Percentiles rank a stretch among this genome's conserved stretches.
Conservation (phyloP, 2,329 filamentous ascomycete species). For the Xylaria sp. region DNA sequence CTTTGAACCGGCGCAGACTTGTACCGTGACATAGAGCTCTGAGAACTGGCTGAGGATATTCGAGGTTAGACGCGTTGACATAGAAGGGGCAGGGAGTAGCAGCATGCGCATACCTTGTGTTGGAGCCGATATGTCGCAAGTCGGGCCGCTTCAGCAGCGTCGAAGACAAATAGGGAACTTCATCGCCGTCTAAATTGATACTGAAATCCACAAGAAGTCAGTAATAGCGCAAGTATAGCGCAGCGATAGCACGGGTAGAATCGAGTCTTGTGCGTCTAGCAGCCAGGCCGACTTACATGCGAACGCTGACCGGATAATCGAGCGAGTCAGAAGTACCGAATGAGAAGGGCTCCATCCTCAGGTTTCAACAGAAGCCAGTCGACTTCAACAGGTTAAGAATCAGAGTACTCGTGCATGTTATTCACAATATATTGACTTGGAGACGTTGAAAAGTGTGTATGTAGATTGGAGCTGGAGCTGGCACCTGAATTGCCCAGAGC, state of each 20-base stretch:
- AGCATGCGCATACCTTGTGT: slow-evolving; percentile 54
- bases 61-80: slow-evolving; percentile 25
- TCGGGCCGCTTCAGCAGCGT: slow-evolving; percentile 73
- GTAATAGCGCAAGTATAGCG: background rate
- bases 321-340: slow-evolving; percentile 87
- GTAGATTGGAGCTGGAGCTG: background rate
- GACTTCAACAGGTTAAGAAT: background rate
- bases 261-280: background rate
- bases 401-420: slow-evolving; percentile 6
- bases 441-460: background rate
- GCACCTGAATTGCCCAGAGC: too few species aligned
- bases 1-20: slow-evolving; percentile 95
- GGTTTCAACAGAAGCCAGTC: slow-evolving; percentile 1
- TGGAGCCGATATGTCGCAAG: slow-evolving; percentile 81
- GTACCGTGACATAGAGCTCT: slow-evolving; percentile 87
- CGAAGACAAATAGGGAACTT: slow-evolving; percentile 69
- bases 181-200: slow-evolving; percentile 63
- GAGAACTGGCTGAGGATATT: slow-evolving; percentile 58
- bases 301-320: slow-evolving; percentile 63
- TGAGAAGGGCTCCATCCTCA: slow-evolving; percentile 83
- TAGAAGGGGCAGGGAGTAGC: too few species aligned
- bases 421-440: background rate
- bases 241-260: background rate
- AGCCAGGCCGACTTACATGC: slow-evolving; percentile 46
- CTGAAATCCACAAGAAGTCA: slow-evolving; percentile 27